Base-by-base conservation (phyloP, 768 basidiomycete genomes). In the Hortiboletus campestris region DNA sequence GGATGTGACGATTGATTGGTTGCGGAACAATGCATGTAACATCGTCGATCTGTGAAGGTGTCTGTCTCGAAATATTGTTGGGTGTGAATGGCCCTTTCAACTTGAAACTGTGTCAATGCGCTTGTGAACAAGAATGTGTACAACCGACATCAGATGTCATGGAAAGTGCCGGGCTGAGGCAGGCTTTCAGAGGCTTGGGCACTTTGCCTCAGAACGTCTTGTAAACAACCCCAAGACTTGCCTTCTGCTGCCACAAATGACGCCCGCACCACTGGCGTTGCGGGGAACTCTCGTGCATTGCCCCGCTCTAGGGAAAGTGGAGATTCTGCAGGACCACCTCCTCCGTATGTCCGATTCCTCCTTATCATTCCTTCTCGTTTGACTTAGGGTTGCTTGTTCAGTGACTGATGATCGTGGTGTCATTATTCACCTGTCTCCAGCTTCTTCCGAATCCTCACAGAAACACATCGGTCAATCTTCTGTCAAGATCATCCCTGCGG, bases 271-370 rank as follows among this genome's bases (percentile, higher is more conserved):
- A 19, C 34, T 59, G 40, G 71, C 62, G 39, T 47, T 83, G 40
- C 68, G 72, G 58, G 86, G 84, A 12, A 79, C 82, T 3, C 78
- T 88, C 38, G 78, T 86, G 1, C 82, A 87, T 57, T 79, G 82
- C 29, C 81, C 82, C 1, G 48, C 58, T 7, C 76, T 84, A 6
- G 83, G 82, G 7, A 53, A 72, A n/a, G 59, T 91, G 10, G 74
- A 80, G 16, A 80, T 90, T 22, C 69, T 84, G 16, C 66, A 70
- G 3, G 81, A 90, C 60, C 70, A 86, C 61, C 64, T 88, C 22
- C 69, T 91, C 47, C 72, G 88, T 76, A 52, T 38, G 49, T 46
- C 42, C 20, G 20, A 20, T n/a, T 16, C 29, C 38, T 38, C 4
- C 11, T 39, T 31, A 6, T 35, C 47, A 39, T 39, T 22, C 25